Evolutionary conservation across 768 basidiomycete species (phyloP).

Genomic region (Dentipellis sp.): DNA sequence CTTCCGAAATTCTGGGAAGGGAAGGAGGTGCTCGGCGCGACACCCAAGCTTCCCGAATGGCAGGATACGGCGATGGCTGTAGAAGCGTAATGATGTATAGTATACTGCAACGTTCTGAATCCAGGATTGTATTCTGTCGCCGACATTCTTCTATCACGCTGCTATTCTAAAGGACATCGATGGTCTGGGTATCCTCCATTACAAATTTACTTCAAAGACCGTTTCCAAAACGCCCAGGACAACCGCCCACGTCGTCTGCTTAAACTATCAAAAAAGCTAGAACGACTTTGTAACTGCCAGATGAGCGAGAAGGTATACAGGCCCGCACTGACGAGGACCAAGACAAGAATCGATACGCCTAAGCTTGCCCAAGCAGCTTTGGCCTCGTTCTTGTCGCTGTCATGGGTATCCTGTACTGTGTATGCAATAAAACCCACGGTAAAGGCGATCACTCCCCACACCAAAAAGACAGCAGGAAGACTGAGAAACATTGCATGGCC

Average conservation of each 20-base stretch:
- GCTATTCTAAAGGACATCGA: no score
- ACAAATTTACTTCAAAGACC: no score
- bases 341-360: slow-evolving; percentile 30
- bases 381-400: slow-evolving; percentile 15
- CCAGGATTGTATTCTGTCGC: no score
- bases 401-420: slow-evolving; percentile 27
- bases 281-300: slow-evolving; percentile 24
- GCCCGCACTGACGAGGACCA: slow-evolving; percentile 28
- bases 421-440: slow-evolving; percentile 37
- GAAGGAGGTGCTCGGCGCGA: slow-evolving; percentile 51
- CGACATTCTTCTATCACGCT: no score
- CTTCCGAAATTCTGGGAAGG: slow-evolving; percentile 90
- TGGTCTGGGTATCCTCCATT: no score
- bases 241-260: no score
- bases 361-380: slow-evolving; percentile 33
- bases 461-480: slow-evolving; percentile 43
- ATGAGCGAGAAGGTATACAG: slow-evolving; percentile 41
- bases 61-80: slow-evolving; percentile 34
- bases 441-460: slow-evolving; percentile 46
- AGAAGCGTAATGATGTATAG: slow-evolving; percentile 21
- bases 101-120: no score
- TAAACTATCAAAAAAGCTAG: no score
- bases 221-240: no score
- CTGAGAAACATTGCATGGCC: slow-evolving; percentile 44
- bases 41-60: slow-evolving; percentile 14